These are phyloP conservation scores for Penicillium sp. DNA, from an alignment of 2,329 filamentous ascomycete genomes.

Conservation along the genomic window DNA sequence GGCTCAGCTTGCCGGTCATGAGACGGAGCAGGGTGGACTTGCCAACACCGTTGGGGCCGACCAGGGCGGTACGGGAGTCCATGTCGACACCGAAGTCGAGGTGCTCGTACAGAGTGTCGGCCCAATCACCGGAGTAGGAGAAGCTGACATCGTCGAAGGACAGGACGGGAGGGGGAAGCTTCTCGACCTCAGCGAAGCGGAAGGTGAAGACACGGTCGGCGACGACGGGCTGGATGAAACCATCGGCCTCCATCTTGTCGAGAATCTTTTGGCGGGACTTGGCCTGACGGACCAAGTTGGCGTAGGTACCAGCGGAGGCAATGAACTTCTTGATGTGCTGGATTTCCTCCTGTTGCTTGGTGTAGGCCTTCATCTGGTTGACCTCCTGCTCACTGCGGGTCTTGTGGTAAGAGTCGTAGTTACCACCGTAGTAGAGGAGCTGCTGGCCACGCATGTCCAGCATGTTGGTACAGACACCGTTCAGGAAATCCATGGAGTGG, in stretches of 20 bases:
- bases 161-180: conserved; percentile 95
- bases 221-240: conserved; percentile 90
- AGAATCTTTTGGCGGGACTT: conserved; percentile 99
- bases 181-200: conserved; percentile 97
- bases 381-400: conserved; percentile 90
- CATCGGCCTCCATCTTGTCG: conserved; percentile 99
- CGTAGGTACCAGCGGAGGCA: conserved; percentile 98
- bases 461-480: conserved; percentile 98
- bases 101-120: conserved; percentile 94
- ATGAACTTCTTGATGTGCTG: conserved; percentile 99
- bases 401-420: conserved; percentile 98
- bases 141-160: conserved; percentile 98
- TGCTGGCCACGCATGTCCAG: conserved; percentile 92
- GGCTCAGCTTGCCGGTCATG: conserved; percentile 93
- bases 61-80: conserved; percentile 96
- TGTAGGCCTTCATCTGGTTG: conserved; percentile 99
- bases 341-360: conserved; percentile 99
- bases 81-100: conserved; percentile 99
- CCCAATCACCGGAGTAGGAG: conserved; percentile 87
- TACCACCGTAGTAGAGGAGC: conserved; percentile 98
- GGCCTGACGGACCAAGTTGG: conserved; percentile 97
- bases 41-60: conserved; percentile 98
- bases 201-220: conserved; percentile 92
- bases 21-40: conserved; percentile 95
- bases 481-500: conserved; percentile 98